These are phyloP conservation scores for Ophiocordyceps unilateralis DNA, from an alignment of 2,329 filamentous ascomycete species.

Conservation along the genomic window DNA sequence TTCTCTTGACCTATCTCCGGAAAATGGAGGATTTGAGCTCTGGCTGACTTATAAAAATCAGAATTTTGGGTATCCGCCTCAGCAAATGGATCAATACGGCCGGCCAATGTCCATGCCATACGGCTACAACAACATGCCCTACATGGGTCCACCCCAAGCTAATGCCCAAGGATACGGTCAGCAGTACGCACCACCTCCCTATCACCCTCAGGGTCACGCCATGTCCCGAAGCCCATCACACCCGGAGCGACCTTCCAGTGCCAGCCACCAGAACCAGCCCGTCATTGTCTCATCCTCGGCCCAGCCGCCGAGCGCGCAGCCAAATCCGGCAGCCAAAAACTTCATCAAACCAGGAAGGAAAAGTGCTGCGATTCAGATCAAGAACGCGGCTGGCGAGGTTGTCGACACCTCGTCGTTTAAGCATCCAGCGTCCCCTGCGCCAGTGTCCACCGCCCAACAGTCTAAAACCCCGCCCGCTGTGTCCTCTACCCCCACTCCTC, in stretches of 20 bases:
- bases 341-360: constrained; percentile 38
- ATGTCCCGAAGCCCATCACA: constrained; percentile 80
- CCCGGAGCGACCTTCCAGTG: constrained; percentile 51
- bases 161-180: constrained; percentile 34
- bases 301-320: constrained; percentile 44
- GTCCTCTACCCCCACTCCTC: constrained; percentile 61
- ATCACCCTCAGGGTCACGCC: constrained; percentile 38
- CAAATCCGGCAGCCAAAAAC: constrained; percentile 25
- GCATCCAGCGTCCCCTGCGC: constrained; percentile 37
- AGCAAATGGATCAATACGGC: constrained; percentile 20
- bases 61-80: constrained; percentile 39
- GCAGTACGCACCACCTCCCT: constrained; percentile 22
- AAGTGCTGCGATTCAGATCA: constrained; percentile 68
- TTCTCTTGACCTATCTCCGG: constrained; percentile 46
- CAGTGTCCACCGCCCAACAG: constrained; percentile 31
- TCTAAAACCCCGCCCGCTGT: constrained; percentile 53
- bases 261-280: constrained; percentile 39
- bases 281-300: constrained; percentile 44
- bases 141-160: constrained; percentile 27
- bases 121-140: constrained; percentile 28
- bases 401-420: constrained; percentile 50
- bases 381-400: constrained; percentile 63
- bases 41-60: constrained; percentile 56
- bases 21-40: constrained; percentile 53
- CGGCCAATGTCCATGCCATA: constrained; percentile 22